These are phyloP conservation scores for Diaporthe sp. DNA, from an alignment of 2,329 filamentous ascomycete genomes.

Conservation along the genomic window DNA sequence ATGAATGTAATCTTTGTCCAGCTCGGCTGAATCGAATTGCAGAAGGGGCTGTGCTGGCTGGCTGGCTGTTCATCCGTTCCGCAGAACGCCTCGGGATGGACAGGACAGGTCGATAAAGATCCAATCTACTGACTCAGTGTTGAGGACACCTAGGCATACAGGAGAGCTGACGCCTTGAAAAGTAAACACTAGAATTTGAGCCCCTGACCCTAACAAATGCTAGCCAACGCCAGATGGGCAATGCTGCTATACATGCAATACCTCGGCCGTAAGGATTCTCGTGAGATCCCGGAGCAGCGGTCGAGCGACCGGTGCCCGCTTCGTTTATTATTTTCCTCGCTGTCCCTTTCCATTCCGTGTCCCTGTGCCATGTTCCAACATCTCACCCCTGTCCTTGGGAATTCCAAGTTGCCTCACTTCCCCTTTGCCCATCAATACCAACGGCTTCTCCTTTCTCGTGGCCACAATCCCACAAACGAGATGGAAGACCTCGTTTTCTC, in stretches of 20 bases:
- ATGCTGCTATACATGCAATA: slow-evolving; percentile 32
- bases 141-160: not conserved
- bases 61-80: not conserved
- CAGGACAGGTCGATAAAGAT: not conserved
- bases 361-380: not conserved
- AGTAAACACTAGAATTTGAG: slow-evolving; percentile 16
- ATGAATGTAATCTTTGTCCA: not conserved
- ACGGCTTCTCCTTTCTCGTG: not conserved
- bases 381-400: not conserved
- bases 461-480: not conserved
- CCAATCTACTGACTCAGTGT: not conserved
- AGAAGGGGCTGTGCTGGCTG: not conserved
- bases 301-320: slow-evolving; percentile 2
- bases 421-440: not conserved
- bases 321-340: slow-evolving; percentile 18
- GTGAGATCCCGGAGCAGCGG: slow-evolving; percentile 27
- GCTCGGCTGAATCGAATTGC: not conserved
- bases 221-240: slow-evolving; percentile 33
- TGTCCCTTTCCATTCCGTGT: not conserved
- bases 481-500: not conserved
- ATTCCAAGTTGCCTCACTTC: not conserved
- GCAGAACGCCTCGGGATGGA: not conserved
- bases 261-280: slow-evolving; percentile 16
- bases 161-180: not conserved
- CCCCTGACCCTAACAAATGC: not conserved